Conservation (phyloP, 371 early-diverging fungal genomes). For the Mortierella sp. region DNA sequence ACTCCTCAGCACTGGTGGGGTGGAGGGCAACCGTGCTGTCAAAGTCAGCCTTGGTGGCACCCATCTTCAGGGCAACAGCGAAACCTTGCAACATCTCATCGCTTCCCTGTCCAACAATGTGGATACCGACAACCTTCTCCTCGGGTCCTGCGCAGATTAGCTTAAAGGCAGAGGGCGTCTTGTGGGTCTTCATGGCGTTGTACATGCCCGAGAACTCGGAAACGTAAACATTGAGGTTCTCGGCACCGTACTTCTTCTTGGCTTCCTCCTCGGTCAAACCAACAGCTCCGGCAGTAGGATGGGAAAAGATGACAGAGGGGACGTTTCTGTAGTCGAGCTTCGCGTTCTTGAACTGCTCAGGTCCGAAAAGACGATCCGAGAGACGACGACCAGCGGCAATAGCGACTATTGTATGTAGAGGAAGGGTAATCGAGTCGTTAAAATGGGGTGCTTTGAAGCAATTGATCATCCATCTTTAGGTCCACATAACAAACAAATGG, state of each 20-base stretch:
- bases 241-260: slow-evolving; percentile 77
- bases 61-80: slow-evolving; percentile 89
- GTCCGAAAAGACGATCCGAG: slow-evolving; percentile 94
- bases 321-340: slow-evolving; percentile 95
- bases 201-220: slow-evolving; percentile 94
- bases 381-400: slow-evolving; percentile 96
- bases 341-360: slow-evolving; percentile 69
- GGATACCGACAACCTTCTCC: slow-evolving; percentile 97
- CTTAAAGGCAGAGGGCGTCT: slow-evolving; percentile 92
- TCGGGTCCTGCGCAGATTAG: slow-evolving; percentile 86
- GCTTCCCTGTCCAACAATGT: slow-evolving; percentile 92
- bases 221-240: slow-evolving; percentile 86
- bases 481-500: neutral
- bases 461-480: neutral
- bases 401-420: slow-evolving; percentile 68
- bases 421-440: neutral
- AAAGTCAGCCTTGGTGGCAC: slow-evolving; percentile 97
- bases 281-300: slow-evolving; percentile 92
- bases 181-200: slow-evolving; percentile 89
- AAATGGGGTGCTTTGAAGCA: too few relatives aligned
- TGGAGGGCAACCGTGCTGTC: slow-evolving; percentile 98
- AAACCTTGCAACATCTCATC: slow-evolving; percentile 99
- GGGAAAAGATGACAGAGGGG: slow-evolving; percentile 97
- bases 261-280: slow-evolving; percentile 94
- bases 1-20: slow-evolving; percentile 97